phyloP scores from a whole-genome alignment of 2,329 filamentous ascomycete species.

The Aspergillus latus region DNA sequence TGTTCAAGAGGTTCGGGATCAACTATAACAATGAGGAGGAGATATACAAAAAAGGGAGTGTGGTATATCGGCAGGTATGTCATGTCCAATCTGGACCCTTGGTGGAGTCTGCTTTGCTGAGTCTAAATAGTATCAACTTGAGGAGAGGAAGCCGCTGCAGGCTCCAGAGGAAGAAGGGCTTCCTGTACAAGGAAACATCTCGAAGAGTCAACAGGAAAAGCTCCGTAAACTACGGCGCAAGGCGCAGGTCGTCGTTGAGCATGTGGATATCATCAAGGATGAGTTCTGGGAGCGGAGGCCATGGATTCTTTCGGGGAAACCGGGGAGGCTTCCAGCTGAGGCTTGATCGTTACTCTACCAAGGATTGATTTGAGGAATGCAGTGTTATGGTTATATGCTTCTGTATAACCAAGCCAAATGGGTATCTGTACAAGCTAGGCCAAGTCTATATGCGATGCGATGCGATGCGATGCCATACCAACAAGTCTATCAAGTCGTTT shows the following conservation, averaged over 20 bases:
- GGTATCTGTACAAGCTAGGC: slow-evolving; percentile 30
- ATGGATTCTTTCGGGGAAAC: slow-evolving; percentile 76
- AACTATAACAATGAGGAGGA: slow-evolving; percentile 98
- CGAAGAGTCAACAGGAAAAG: slow-evolving; percentile 79
- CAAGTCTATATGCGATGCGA: slow-evolving; percentile 12
- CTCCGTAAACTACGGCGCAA: slow-evolving; percentile 78
- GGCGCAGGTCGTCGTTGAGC: slow-evolving; percentile 75
- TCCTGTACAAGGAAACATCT: slow-evolving; percentile 48
- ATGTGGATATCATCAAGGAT: slow-evolving; percentile 92
- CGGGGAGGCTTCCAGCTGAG: slow-evolving; percentile 65
- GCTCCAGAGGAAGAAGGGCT: slow-evolving; percentile 17
- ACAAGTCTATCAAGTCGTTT: slow-evolving; percentile 32
- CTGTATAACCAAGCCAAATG: slow-evolving; percentile 26
- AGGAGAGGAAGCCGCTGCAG: slow-evolving; percentile 47
- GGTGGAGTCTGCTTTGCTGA: slow-evolving; percentile 6
- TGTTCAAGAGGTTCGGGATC: slow-evolving; percentile 83
- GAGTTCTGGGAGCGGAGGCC: slow-evolving; percentile 88
- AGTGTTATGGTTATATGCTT: slow-evolving; percentile 7
- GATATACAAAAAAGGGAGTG: slow-evolving; percentile 90
- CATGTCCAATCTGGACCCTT: not conserved
- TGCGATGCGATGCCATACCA: slow-evolving; percentile 1
- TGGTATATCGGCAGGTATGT: slow-evolving; percentile 75
- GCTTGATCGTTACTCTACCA: slow-evolving; percentile 7
- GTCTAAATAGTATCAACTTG: slow-evolving; percentile 63
- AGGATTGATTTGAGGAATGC: slow-evolving; percentile 7